Evolutionary conservation across 805 yeast species (phyloP).

Genomic region (Saccharomycopsis schoenii): DNA sequence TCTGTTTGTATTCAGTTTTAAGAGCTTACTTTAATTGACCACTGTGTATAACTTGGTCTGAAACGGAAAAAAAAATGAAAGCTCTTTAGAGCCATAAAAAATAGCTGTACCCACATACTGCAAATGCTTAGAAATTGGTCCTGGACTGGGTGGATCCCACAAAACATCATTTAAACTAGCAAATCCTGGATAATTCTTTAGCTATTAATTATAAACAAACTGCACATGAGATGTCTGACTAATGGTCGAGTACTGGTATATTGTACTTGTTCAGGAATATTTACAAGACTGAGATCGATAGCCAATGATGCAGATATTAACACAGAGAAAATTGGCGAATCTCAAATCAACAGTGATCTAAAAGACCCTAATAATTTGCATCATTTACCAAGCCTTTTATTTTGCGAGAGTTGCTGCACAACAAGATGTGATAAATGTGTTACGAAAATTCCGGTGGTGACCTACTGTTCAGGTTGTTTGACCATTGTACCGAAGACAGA

Average conservation of each 20-base stretch:
- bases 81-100: too few relatives aligned
- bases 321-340: background rate
- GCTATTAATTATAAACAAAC: background rate
- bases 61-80: background rate
- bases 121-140: too few relatives aligned
- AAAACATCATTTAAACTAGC: background rate
- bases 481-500: conserved; percentile 7
- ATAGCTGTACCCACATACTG: too few relatives aligned
- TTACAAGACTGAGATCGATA: background rate
- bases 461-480: conserved; percentile 26
- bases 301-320: background rate
- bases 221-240: background rate
- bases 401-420: conserved; percentile 24
- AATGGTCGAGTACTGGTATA: background rate
- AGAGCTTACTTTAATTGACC: background rate
- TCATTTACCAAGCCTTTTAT: conserved; percentile 19
- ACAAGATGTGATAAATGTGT: conserved; percentile 25
- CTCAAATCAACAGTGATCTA: conserved; percentile 1
- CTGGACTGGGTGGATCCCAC: too few relatives aligned
- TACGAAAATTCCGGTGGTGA: conserved; percentile 18
- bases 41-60: background rate
- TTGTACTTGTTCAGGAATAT: background rate
- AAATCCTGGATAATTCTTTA: background rate
- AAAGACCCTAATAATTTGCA: conserved; percentile 20
- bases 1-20: too few relatives aligned